phyloP scores from a whole-genome alignment of 495 filamentous ascomycete genomes.

The Aspergillus affinis region DNA sequence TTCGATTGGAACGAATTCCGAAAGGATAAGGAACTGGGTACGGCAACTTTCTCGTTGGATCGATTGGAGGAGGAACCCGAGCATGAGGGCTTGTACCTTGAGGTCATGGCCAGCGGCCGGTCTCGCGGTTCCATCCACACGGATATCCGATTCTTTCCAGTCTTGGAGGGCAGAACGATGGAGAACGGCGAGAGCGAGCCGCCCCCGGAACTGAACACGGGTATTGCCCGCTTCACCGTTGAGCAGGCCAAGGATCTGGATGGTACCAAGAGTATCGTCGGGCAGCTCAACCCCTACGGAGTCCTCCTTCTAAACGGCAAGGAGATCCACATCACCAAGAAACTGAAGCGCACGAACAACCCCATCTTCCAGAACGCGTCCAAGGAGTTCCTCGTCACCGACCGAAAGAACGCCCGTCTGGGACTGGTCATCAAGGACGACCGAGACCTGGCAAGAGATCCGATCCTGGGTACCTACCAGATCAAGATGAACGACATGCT shows the following conservation, averaged over 20 bases:
- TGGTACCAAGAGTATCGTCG: conserved; percentile 82
- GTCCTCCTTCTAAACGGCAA: conserved; percentile 85
- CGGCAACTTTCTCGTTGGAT: conserved; percentile 80
- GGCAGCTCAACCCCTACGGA: conserved; percentile 87
- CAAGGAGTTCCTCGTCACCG: conserved; percentile 91
- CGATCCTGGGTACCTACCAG: conserved; percentile 84
- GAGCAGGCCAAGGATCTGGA: conserved; percentile 97
- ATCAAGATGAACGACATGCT: conserved; percentile 94
- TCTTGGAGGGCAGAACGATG: conserved; percentile 68
- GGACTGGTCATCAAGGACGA: conserved; percentile 95
- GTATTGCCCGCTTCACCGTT: conserved; percentile 88
- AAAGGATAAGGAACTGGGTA: conserved; percentile 94
- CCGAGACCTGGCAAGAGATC: conserved; percentile 78
- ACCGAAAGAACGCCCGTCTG: conserved; percentile 83
- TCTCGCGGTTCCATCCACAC: conserved; percentile 73
- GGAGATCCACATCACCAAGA: conserved; percentile 79
- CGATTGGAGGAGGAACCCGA: conserved; percentile 71
- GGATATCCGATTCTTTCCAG: conserved; percentile 94
- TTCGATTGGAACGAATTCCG: conserved; percentile 94
- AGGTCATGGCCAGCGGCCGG: conserved; percentile 82
- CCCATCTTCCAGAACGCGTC: conserved; percentile 88
- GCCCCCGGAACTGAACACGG: conserved; percentile 83
- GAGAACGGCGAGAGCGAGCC: conserved; percentile 77
- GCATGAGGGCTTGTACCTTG: conserved; percentile 80
- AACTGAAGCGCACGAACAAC: conserved; percentile 93